Evolutionary conservation across 345 rosid genomes (phyloP).

Genomic region (Salix arbutifolia): DNA sequence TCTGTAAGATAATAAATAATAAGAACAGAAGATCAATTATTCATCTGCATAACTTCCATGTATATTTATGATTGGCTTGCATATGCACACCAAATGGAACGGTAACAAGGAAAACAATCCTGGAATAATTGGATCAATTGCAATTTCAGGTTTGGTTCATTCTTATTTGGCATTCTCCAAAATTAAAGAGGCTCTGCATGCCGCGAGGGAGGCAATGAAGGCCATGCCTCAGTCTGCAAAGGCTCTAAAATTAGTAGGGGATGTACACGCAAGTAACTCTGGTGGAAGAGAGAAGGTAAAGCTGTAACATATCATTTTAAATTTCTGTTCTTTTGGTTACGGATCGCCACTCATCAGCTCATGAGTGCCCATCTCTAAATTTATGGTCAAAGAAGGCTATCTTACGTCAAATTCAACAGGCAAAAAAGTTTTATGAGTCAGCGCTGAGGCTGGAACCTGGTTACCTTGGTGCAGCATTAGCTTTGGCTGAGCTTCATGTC

Average conservation of each 20-base stretch:
- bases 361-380: not conserved
- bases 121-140: slow-evolving; percentile 15
- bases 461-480: slow-evolving; percentile 93
- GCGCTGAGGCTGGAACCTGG: slow-evolving; percentile 92
- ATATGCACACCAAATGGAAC: not conserved
- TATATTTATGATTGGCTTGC: not conserved
- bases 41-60: slow-evolving; percentile 6
- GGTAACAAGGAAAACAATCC: slow-evolving; percentile 3
- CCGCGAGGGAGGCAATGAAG: slow-evolving; percentile 98
- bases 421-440: slow-evolving; percentile 92
- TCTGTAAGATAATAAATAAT: not conserved
- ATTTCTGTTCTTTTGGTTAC: not conserved
- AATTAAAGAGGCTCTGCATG: slow-evolving; percentile 86
- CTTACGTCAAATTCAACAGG: slow-evolving; percentile 44
- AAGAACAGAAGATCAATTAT: slow-evolving; percentile 6
- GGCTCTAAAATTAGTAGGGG: slow-evolving; percentile 93
- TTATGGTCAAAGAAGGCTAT: slow-evolving; percentile 6
- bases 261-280: slow-evolving; percentile 85
- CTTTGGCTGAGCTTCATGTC: slow-evolving; percentile 89
- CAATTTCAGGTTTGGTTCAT: slow-evolving; percentile 79
- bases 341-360: not conserved
- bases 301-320: not conserved
- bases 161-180: slow-evolving; percentile 86
- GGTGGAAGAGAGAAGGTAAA: slow-evolving; percentile 95
- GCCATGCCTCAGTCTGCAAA: slow-evolving; percentile 99